Percentiles rank a stretch among this genome's conserved stretches.
Conservation (phyloP, 805 yeast genomes). For the Wickerhamomyces rabaulensis region DNA sequence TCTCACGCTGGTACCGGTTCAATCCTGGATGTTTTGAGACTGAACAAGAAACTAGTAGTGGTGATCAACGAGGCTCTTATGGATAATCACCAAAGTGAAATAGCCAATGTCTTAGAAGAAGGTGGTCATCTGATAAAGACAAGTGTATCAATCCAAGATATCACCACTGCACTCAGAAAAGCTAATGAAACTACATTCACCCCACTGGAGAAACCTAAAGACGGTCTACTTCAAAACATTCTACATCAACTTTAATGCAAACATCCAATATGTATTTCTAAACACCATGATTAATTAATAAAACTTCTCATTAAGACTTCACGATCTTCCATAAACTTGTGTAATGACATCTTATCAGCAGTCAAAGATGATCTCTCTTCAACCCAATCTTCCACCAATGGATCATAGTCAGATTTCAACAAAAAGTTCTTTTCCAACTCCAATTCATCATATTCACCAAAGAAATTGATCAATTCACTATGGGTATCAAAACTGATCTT, state of each 20-base stretch:
- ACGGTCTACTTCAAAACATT: slow-evolving; percentile 4
- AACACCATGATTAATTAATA: background rate
- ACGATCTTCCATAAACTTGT: slow-evolving; percentile 15
- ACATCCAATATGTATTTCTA: background rate
- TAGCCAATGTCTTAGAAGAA: slow-evolving; percentile 51
- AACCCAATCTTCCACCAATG: slow-evolving; percentile 9
- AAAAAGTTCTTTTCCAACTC: slow-evolving; percentile 9
- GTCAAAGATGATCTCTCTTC: slow-evolving; percentile 1
- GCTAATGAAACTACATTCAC: slow-evolving; percentile 10
- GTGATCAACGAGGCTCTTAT: slow-evolving; percentile 68
- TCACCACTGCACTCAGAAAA: slow-evolving; percentile 13
- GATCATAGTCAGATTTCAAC: slow-evolving; percentile 15
- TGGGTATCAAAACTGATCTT: background rate
- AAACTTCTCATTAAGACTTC: slow-evolving; percentile 12
- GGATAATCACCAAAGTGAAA: slow-evolving; percentile 83
- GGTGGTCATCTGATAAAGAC: slow-evolving; percentile 27
- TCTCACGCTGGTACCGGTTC: slow-evolving; percentile 95
- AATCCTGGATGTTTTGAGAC: slow-evolving; percentile 68
- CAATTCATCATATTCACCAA: slow-evolving; percentile 1
- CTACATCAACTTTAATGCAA: slow-evolving; percentile 7
- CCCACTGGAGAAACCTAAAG: slow-evolving; percentile 21
- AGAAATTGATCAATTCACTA: background rate
- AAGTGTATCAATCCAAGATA: slow-evolving; percentile 5
- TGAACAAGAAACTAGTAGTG: slow-evolving; percentile 53
- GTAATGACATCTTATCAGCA: slow-evolving; percentile 1